Evolutionary conservation across 2,329 filamentous ascomycete species (phyloP).

Genomic region (Pyricularia pennisetigena): DNA sequence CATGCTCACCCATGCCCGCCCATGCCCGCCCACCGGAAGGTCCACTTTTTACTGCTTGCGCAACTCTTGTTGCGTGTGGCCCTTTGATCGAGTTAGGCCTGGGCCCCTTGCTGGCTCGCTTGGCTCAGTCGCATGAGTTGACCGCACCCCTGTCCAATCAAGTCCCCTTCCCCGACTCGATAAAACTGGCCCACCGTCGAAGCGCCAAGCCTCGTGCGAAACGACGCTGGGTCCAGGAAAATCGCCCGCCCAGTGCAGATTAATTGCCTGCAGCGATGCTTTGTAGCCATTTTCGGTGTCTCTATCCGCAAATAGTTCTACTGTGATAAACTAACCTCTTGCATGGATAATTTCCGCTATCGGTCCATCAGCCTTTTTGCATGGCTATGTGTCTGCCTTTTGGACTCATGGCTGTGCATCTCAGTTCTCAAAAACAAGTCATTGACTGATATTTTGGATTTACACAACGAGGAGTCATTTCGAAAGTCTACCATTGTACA

Average conservation of each 20-base stretch:
- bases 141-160: neutral
- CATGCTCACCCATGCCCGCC: neutral
- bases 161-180: neutral
- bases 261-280: neutral
- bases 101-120: neutral
- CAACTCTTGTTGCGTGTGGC: neutral
- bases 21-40: neutral
- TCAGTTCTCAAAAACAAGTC: neutral
- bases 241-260: neutral
- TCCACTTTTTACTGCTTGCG: neutral
- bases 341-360: neutral
- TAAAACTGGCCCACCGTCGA: neutral
- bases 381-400: no score
- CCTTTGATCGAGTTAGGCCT: neutral
- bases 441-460: neutral
- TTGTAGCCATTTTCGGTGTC: no score
- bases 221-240: neutral
- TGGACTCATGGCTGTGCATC: neutral
- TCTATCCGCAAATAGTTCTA: neutral
- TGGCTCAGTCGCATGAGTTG: neutral
- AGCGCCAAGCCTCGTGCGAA: neutral
- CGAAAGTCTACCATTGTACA: no score
- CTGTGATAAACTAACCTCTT: neutral
- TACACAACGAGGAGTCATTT: neutral
- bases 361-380: neutral